phyloP scores from a whole-genome alignment of 805 yeast species.

The Isabelozyma gotoi region DNA sequence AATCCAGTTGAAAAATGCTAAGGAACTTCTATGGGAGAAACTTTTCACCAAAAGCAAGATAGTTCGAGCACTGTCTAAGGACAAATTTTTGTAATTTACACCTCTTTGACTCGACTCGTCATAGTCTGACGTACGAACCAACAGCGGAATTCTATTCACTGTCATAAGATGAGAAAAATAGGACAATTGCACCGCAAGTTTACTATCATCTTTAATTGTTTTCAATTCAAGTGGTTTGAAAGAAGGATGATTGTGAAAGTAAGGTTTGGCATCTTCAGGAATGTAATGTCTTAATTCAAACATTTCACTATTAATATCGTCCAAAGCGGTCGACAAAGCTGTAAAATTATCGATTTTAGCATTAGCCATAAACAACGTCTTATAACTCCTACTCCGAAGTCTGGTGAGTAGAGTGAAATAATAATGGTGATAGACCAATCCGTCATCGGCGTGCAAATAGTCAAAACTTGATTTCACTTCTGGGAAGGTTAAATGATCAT shows the following conservation, averaged over 20 bases:
- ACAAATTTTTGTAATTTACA: conserved; percentile 9
- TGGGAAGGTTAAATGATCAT: neutral
- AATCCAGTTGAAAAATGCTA: conserved; percentile 12
- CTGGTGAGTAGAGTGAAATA: conserved; percentile 16
- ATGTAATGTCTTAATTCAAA: conserved; percentile 11
- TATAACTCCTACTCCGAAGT: conserved; percentile 29
- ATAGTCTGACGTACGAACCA: conserved; percentile 1
- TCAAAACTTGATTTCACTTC: neutral
- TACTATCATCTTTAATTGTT: neutral
- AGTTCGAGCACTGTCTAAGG: conserved; percentile 17
- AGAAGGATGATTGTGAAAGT: conserved; percentile 29
- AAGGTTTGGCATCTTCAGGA: conserved; percentile 18
- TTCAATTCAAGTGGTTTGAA: conserved; percentile 16
- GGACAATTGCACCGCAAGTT: neutral
- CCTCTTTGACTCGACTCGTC: conserved; percentile 3
- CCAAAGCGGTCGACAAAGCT: conserved; percentile 19
- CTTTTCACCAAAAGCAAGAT: conserved; percentile 12
- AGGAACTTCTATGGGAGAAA: conserved; percentile 4
- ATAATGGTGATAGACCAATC: neutral
- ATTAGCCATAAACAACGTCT: conserved; percentile 29
- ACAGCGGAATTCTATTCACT: conserved; percentile 14
- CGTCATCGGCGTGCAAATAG: neutral
- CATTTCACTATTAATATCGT: conserved; percentile 28
- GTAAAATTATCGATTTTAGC: conserved; percentile 18
- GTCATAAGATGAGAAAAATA: conserved; percentile 8